Base-by-base conservation (phyloP, 148 eudicot genomes). In the Suaeda aralocaspica region DNA sequence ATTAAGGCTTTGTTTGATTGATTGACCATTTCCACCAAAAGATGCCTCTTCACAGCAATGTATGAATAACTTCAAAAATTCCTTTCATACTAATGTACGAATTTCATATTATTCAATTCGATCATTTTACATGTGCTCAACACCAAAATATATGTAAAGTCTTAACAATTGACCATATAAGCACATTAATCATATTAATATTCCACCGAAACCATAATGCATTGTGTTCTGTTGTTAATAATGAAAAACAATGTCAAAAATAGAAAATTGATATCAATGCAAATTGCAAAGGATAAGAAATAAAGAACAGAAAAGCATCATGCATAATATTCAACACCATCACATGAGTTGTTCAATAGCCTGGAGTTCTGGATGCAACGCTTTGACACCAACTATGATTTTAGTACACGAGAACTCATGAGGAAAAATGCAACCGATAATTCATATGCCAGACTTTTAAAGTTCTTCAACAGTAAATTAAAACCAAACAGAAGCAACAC, bases 311-410 rank as follows among this genome's bases (percentile, higher is more conserved):
- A 26, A 56, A 12, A 4, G 8, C 6, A 26, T 10, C 15, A 31
- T 12, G n/a, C 6, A 31, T 33, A 31, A 59, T 15, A 0, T 31
- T 59, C 39, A 14, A 15, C 10, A 30, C 12, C 36, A 36, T 10
- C 3, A 62, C 21, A 13, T 2, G 6, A 39, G 26, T 21, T 4
- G 10, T 5, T 39, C 46, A 9, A 28, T 10, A 31, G 14, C n/a
- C 64, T 31, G 64, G 44, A 34, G 34, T 6, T 34, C 64, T 31
- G 64, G 44, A 34, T 61, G 66, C 45, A 61, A n/a, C 66, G 30
- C 5, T 11, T 15, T 19, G 16, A 25, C 48, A 11, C 48, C 6
- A 34, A 51, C 30, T 28, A 2, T 13, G 11, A n/a, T 67, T 67
- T 44, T 41, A 30, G n/a, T 22, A 49, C 19, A 48, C 15, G 58